Evolutionary conservation across 2,329 filamentous ascomycete genomes (phyloP).

Genomic region (Paradendryphiella salina): DNA sequence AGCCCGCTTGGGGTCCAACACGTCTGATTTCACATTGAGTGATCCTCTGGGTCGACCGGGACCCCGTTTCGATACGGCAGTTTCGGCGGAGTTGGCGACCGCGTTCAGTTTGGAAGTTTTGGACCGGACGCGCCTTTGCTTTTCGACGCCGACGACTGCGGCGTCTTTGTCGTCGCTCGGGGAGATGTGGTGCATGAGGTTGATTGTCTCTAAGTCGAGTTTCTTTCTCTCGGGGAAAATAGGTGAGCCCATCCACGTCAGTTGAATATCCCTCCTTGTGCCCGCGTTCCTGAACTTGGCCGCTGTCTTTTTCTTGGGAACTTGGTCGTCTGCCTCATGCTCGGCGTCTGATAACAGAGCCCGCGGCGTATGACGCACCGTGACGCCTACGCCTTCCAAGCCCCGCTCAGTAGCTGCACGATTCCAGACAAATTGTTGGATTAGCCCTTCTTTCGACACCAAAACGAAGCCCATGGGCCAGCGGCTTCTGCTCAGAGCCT

Average conservation of each 20-base stretch:
- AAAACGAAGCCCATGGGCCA: slow-evolving; percentile 74
- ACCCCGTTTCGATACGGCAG: no score
- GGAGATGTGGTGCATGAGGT: slow-evolving; percentile 8
- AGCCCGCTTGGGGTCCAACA: no score
- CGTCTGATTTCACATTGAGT: no score
- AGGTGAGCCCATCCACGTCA: slow-evolving; percentile 46
- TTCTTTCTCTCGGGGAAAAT: slow-evolving; percentile 36
- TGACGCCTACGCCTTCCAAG: slow-evolving; percentile 58
- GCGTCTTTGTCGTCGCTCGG: neutral
- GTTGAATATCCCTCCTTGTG: slow-evolving; percentile 39
- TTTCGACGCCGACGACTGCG: neutral
- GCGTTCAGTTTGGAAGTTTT: no score
- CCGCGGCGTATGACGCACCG: slow-evolving; percentile 35
- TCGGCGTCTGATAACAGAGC: slow-evolving; percentile 7
- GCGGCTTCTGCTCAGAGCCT: slow-evolving; percentile 67
- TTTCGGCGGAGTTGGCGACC: no score
- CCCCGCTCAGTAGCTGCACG: slow-evolving; percentile 63
- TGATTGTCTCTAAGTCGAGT: slow-evolving; percentile 30
- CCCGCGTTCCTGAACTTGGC: slow-evolving; percentile 25
- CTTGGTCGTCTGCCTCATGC: slow-evolving; percentile 8
- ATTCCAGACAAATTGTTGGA: slow-evolving; percentile 77
- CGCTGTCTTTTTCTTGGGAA: slow-evolving; percentile 1
- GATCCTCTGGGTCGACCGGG: no score
- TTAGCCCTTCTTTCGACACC: slow-evolving; percentile 60
- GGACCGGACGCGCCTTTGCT: neutral